Percentiles rank a stretch among this genome's conserved stretches.
phyloP scores from a whole-genome alignment of 116 monocot species.

The Iris pallida region DNA sequence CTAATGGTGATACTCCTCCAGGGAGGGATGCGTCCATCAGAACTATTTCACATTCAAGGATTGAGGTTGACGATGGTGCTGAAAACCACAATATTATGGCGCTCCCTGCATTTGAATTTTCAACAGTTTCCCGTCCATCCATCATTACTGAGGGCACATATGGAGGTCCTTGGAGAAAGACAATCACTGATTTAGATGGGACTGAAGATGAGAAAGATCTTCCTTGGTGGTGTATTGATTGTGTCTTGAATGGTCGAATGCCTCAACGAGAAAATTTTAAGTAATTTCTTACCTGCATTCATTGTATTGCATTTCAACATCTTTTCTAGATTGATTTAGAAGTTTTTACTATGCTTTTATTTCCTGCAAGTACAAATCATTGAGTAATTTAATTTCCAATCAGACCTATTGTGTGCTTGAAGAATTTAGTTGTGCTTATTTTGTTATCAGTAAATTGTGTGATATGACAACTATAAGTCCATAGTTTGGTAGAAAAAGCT shows the following conservation, averaged over 20 bases:
- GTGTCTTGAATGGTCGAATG: constrained; percentile 57
- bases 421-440: too few species aligned
- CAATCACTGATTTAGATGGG: constrained; percentile 69
- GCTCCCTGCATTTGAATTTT: constrained; percentile 70
- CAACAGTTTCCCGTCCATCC: constrained; percentile 67
- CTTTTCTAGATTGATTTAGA: background rate
- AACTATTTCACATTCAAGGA: constrained; percentile 42
- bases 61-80: constrained; percentile 53
- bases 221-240: constrained; percentile 87
- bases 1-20: constrained; percentile 41
- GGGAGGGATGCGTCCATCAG: constrained; percentile 43
- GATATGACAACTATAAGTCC: too few species aligned
- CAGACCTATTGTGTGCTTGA: too few species aligned
- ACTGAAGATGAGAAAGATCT: constrained; percentile 85
- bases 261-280: constrained; percentile 75
- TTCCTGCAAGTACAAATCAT: too few species aligned
- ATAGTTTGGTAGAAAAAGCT: too few species aligned
- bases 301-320: background rate
- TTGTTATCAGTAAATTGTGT: too few species aligned
- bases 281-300: constrained; percentile 25
- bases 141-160: constrained; percentile 85
- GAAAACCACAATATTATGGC: constrained; percentile 38
- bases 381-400: too few species aligned
- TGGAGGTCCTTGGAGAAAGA: constrained; percentile 88
- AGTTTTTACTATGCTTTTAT: too few species aligned